Evolutionary conservation across 2,329 filamentous ascomycete genomes (phyloP), one percentile per base, ranked within the genome.

Genomic region (Leptographium flavum): DNA sequence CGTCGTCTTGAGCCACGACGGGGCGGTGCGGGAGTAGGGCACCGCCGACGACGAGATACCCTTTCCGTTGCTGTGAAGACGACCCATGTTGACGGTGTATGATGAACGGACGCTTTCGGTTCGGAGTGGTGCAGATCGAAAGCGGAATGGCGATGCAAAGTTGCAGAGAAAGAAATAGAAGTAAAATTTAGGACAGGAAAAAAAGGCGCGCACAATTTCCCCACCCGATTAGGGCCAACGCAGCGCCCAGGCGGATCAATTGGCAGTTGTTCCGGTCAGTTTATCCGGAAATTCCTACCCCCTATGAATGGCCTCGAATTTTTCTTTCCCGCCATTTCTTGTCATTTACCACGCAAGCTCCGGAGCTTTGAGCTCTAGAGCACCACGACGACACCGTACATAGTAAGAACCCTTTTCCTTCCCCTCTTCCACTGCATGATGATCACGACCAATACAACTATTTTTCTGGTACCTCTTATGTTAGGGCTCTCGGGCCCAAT

Each of bases 21-120:
- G 90, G 55, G 87, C 68, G 60, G 78, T 81, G 74, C 92, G 90
- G 58, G 87, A 94, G 82, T 96, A 98, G 65, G 93, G 92, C 71
- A 96, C 73, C 63, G 92, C 87, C 54, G 87, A 94, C 73, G 86
- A 72, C 58, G 87, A 87, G 73, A 98, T 98, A 71, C 92, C 93
- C 86, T 96, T 96, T 76, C 92, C 90, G 64, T 95, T 94, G 79
- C 78, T 85, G 83, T 98, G 93, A 83, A 96, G 82, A 78, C 90
- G 82, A 82, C 88, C 87, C 87, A 94, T 94, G 58, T 70, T 84
- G 69, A n/a, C 10, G 62, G 67, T 64, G 64, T 58, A 61, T 60
- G 59, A 55, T 64, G 64, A 58, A 61, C 60, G 59, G 55, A 58
- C 59, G 35, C 44, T 38, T 46, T 45, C 49, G 36, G 37, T 32